Evolutionary conservation across 345 rosid species (phyloP).

Genomic region (Eucalyptus cladocalyx): DNA sequence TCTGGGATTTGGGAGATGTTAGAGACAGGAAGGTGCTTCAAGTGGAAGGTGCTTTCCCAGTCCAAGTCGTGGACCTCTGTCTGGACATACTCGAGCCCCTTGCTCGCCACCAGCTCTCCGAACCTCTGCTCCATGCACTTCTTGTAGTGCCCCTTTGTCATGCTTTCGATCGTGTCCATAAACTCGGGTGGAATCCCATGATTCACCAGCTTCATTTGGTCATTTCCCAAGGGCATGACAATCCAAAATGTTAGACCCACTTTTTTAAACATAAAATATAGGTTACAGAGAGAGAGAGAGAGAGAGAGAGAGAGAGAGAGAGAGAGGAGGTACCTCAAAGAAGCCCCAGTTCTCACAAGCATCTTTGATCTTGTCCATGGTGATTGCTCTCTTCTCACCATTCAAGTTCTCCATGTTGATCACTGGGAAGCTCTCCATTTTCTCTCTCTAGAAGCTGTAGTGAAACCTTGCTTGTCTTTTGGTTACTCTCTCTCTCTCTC

Average conservation of each 20-base stretch:
- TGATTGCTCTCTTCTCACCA: slow-evolving; percentile 49
- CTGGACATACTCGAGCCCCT: slow-evolving; percentile 43
- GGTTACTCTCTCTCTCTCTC: not conserved
- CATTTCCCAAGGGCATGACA: not conserved
- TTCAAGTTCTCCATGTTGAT: slow-evolving; percentile 54
- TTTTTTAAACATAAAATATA: not conserved
- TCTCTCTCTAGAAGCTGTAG: not conserved
- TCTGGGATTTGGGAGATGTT: slow-evolving; percentile 62
- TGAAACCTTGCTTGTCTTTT: not conserved
- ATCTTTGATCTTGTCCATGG: slow-evolving; percentile 69
- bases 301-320: not conserved
- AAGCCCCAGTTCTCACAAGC: slow-evolving; percentile 99
- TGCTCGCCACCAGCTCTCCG: slow-evolving; percentile 53
- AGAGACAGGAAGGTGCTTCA: slow-evolving; percentile 67
- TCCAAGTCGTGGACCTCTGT: slow-evolving; percentile 71
- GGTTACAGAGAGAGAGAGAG: not conserved
- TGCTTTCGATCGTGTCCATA: slow-evolving; percentile 59
- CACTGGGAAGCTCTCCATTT: slow-evolving; percentile 62
- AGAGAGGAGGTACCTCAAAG: slow-evolving; percentile 49
- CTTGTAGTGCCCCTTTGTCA: slow-evolving; percentile 75
- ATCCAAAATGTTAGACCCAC: not conserved
- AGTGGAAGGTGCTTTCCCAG: slow-evolving; percentile 82
- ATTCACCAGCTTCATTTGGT: slow-evolving; percentile 39
- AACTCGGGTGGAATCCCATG: slow-evolving; percentile 65
- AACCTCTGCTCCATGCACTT: slow-evolving; percentile 86